Evolutionary conservation across 208 protist genomes (phyloP).

Genomic region (Leptomonas seymouri): DNA sequence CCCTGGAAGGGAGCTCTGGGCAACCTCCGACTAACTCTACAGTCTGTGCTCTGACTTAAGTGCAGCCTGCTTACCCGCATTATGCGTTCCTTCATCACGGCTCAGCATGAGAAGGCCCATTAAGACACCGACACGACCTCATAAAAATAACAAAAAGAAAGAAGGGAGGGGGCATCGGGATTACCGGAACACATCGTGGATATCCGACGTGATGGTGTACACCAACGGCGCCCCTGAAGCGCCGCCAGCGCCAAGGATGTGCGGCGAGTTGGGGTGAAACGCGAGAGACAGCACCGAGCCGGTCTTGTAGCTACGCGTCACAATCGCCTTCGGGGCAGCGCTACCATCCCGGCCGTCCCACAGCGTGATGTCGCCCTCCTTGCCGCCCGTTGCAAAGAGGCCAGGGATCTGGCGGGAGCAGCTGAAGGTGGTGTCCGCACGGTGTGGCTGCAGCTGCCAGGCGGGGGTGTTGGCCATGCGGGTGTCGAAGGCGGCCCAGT

Average conservation of each 20-base stretch:
- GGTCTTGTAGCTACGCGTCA: constrained; percentile 75
- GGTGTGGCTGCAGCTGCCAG: constrained; percentile 72
- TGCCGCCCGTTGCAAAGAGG: constrained; percentile 88
- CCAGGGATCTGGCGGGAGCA: constrained; percentile 76
- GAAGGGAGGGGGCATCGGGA: neutral
- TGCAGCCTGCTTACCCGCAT: too few species aligned
- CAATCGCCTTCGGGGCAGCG: constrained; percentile 41
- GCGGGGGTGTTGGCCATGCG: constrained; percentile 51
- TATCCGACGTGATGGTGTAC: constrained; percentile 89
- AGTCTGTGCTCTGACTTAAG: too few species aligned
- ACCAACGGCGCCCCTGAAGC: constrained; percentile 83
- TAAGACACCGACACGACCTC: neutral
- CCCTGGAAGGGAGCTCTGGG: too few species aligned
- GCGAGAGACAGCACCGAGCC: constrained; percentile 80
- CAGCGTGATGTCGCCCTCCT: constrained; percentile 85
- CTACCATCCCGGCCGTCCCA: constrained; percentile 75
- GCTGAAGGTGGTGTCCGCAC: constrained; percentile 71
- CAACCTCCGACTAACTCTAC: too few species aligned
- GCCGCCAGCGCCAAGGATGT: constrained; percentile 87
- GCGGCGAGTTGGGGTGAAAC: constrained; percentile 89
- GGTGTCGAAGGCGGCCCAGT: constrained; percentile 74
- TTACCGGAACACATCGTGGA: constrained; percentile 56
- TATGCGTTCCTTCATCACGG: too few species aligned
- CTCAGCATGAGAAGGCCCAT: too few species aligned
- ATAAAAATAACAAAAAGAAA: neutral